These are phyloP conservation scores for Sugiyamaella pinicola DNA, from an alignment of 1,139 yeast species.

Conservation along the genomic window DNA sequence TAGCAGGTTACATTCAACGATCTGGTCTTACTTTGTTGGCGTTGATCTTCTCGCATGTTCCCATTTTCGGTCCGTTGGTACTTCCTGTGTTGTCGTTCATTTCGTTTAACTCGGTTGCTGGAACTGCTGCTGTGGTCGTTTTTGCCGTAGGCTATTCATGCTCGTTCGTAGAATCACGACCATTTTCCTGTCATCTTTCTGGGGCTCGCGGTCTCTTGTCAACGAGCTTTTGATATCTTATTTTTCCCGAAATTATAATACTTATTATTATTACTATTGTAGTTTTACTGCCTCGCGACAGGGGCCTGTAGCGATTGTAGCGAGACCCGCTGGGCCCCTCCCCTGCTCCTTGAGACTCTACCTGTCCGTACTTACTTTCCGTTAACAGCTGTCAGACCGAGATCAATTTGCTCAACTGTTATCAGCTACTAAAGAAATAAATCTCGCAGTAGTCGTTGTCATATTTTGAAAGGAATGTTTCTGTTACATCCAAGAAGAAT, in stretches of 20 bases:
- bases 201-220: slow-evolving; percentile 51
- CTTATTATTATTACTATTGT: no score
- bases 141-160: slow-evolving; percentile 44
- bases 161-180: slow-evolving; percentile 46
- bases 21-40: slow-evolving; percentile 35
- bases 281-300: no score
- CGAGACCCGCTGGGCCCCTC: no score
- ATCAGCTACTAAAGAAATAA: no score
- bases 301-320: no score
- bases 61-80: slow-evolving; percentile 47
- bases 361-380: no score
- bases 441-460: no score
- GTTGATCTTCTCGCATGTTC: slow-evolving; percentile 42
- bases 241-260: slow-evolving; percentile 51
- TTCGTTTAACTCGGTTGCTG: slow-evolving; percentile 51
- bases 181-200: slow-evolving; percentile 48
- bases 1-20: slow-evolving; percentile 35
- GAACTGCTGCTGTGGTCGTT: slow-evolving; percentile 47
- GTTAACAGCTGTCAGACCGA: no score
- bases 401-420: no score
- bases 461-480: no score
- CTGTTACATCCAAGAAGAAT: no score
- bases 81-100: slow-evolving; percentile 50
- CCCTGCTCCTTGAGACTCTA: no score
- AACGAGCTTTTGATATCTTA: slow-evolving; percentile 56